Percentiles rank a stretch among this genome's conserved stretches.
Evolutionary conservation across 1,284 basidiomycete species (phyloP).

Genomic region (Afroboletus lepidellus): DNA sequence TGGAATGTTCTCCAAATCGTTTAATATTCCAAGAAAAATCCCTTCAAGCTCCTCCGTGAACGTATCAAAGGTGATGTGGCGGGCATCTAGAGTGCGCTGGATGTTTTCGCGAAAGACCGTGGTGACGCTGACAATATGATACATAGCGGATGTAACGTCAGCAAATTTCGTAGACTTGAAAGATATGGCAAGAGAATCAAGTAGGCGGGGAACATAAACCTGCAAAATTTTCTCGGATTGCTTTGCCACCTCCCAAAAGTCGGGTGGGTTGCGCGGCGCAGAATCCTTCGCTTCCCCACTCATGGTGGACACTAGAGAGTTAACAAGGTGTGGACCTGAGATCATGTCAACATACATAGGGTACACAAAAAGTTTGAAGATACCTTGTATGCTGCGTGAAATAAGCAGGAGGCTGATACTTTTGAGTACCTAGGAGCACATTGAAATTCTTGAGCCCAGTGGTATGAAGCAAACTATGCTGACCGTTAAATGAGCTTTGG

Average conservation of each 20-base stretch:
- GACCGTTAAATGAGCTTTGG: too few species aligned
- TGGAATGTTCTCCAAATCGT: constrained; percentile 1
- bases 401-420: too few species aligned
- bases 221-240: not conserved
- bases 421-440: too few species aligned
- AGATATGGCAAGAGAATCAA: not conserved
- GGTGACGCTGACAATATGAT: not conserved
- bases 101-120: not conserved
- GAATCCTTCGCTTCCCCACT: too few species aligned
- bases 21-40: not conserved
- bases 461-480: too few species aligned
- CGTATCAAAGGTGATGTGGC: constrained; percentile 3
- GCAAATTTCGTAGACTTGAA: not conserved
- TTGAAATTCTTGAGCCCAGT: too few species aligned
- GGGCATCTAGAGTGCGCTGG: not conserved
- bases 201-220: not conserved
- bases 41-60: constrained; percentile 8
- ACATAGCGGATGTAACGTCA: not conserved
- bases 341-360: too few species aligned
- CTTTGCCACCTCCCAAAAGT: not conserved
- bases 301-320: too few species aligned
- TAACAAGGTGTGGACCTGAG: too few species aligned
- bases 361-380: too few species aligned
- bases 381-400: too few species aligned
- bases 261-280: too few species aligned